These are phyloP conservation scores for Deuterostichococcus epilithicus DNA, from an alignment of 139 green algal genomes.

Conservation along the genomic window DNA sequence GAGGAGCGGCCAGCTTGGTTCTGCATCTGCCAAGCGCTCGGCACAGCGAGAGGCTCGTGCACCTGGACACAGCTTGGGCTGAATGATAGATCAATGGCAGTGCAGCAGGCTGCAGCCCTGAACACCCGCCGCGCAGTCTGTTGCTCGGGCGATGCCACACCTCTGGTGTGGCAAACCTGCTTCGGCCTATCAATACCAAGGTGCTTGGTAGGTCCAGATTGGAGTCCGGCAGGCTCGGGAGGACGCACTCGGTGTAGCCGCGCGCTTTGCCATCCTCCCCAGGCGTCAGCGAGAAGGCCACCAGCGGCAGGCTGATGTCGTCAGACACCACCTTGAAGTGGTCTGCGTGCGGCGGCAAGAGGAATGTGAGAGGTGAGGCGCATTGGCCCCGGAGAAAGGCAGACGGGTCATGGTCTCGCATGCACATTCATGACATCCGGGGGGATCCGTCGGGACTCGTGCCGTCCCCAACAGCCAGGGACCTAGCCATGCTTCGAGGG, in stretches of 20 bases:
- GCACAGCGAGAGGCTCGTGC: no score
- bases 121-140: no score
- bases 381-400: neutral
- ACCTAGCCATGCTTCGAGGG: neutral
- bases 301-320: conserved; percentile 48
- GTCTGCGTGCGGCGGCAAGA: conserved; percentile 10
- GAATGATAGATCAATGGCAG: no score
- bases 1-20: no score
- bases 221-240: neutral
- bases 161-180: no score
- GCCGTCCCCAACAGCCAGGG: no score
- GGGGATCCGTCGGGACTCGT: neutral
- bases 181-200: no score
- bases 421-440: neutral
- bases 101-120: no score
- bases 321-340: conserved; percentile 46
- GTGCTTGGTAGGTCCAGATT: no score
- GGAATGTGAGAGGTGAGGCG: neutral
- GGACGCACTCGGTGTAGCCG: neutral
- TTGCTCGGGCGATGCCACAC: no score
- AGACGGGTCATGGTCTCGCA: neutral
- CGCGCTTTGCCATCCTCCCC: conserved; percentile 13
- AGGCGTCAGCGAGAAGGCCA: conserved; percentile 50
- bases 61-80: no score
- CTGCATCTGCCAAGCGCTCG: no score